phyloP scores from a whole-genome alignment of 176 grass and related monocot species.

The Secale cereale region DNA sequence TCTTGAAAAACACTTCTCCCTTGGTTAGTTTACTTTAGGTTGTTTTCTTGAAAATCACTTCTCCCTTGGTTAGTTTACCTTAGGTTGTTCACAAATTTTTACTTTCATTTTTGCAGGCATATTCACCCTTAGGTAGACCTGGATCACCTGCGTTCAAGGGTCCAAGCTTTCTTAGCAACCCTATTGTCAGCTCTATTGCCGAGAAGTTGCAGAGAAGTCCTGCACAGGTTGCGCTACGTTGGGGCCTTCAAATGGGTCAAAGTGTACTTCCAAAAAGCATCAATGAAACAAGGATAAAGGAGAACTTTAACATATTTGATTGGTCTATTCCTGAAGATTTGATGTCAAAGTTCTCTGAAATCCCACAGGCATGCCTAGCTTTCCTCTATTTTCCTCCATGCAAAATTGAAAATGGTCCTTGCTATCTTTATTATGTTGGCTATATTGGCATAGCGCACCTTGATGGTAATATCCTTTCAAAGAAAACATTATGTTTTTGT shows the following conservation, averaged over 20 bases:
- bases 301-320: conserved; percentile 56
- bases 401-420: neutral
- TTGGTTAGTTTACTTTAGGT: neutral
- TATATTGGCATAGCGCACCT: neutral
- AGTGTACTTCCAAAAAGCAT: conserved; percentile 73
- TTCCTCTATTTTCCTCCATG: neutral
- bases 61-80: neutral
- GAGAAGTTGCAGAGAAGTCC: conserved; percentile 64
- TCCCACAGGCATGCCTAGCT: conserved; percentile 30
- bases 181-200: conserved; percentile 34
- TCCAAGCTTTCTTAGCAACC: conserved; percentile 40
- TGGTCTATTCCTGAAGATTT: conserved; percentile 75
- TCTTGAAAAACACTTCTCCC: neutral
- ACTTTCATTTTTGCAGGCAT: conserved; percentile 44
- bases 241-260: conserved; percentile 72
- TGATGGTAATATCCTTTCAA: neutral
- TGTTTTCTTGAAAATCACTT: neutral
- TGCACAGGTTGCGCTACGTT: conserved; percentile 56
- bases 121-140: conserved; percentile 59
- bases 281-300: conserved; percentile 57
- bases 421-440: neutral
- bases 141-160: conserved; percentile 39
- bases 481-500: neutral
- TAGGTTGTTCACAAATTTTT: neutral
- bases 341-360: conserved; percentile 45